A percentile compares a stretch with the other conserved stretches of the same genome.
Evolutionary conservation across 306 rosid genomes (phyloP).

Genomic region (Mimosa pudica): DNA sequence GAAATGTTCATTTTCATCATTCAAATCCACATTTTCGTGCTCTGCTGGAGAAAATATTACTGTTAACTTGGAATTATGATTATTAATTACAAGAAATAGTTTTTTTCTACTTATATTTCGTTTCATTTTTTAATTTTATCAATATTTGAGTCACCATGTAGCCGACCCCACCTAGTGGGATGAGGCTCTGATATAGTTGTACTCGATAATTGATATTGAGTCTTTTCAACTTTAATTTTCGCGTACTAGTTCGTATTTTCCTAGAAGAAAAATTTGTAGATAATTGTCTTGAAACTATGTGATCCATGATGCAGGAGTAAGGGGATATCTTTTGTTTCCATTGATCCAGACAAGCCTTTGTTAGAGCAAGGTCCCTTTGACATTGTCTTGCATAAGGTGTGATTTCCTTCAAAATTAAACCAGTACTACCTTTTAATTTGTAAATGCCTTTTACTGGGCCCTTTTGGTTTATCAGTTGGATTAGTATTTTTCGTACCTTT

Average conservation of each 20-base stretch:
- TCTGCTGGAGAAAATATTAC: conserved; percentile 21
- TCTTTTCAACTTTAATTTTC: neutral
- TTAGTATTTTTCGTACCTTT: neutral
- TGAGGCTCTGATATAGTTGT: too few species aligned
- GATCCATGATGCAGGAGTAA: conserved; percentile 44
- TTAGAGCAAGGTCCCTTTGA: conserved; percentile 59
- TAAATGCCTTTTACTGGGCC: conserved; percentile 9
- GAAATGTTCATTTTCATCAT: conserved; percentile 21
- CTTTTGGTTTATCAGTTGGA: neutral
- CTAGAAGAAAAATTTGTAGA: neutral
- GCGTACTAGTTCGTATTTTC: conserved; percentile 11
- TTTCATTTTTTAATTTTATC: neutral
- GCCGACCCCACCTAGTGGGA: too few species aligned
- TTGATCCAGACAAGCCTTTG: conserved; percentile 51
- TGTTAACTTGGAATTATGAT: conserved; percentile 16
- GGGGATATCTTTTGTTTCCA: conserved; percentile 51
- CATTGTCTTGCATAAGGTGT: conserved; percentile 51
- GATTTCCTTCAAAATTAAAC: conserved; percentile 25
- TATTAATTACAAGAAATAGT: conserved; percentile 2
- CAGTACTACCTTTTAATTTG: conserved; percentile 2
- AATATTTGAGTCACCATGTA: neutral
- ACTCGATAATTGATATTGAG: neutral
- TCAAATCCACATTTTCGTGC: conserved; percentile 15
- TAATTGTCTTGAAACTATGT: neutral
- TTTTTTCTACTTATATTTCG: neutral